Evolutionary conservation across 345 rosid species (phyloP), one percentile per base, ranked within the genome.

Genomic region (Syzygium aqueum): DNA sequence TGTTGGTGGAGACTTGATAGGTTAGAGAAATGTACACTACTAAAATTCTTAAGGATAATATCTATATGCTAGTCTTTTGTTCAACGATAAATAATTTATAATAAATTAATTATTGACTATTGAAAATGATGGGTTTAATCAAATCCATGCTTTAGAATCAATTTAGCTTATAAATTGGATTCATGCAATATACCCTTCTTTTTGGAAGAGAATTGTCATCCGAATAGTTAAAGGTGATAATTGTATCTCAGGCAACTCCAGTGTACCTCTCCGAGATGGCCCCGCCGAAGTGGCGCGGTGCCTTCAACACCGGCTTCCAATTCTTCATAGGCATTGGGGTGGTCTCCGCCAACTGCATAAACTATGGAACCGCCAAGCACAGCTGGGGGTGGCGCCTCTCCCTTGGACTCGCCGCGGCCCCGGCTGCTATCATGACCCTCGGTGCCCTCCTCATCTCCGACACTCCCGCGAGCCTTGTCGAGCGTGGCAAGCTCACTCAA

Each of bases 221-320:
- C 23, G 14, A 5, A 21, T 73, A 33, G 43, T 19, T 6, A 73
- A 73, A 17, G 80, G 10, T 73, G 80, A 73, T 12, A n/a, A 86
- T n/a, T 77, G 50, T 67, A 52, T 15, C 28, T 43, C 46, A 96
- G 98, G 98, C 98, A 77, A 91, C 99, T 84, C 99, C 98, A 22
- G 91, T 97, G 11, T 97, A 96, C 90, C 93, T 96, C 15, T 95
- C 97, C 1, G 98, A 97, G 89, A 92, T 95, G 89, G 98, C 99
- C 15, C 98, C 98, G 50, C 90, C 99, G 8, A 94, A 91, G 87
- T 97, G 96, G 97, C 96, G 98, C 15, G 99, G 99, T 9, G 94
- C 99, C 10, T 96, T 97, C 91, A 94, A 92, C 90, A 88, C 95
- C 3, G 98, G 96, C 30, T 95, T 96, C 91, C 96, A 94, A 52